Evolutionary conservation across 495 filamentous ascomycete genomes (phyloP), one percentile per base, ranked within the genome.

Genomic region (Daldinia vernicosa): DNA sequence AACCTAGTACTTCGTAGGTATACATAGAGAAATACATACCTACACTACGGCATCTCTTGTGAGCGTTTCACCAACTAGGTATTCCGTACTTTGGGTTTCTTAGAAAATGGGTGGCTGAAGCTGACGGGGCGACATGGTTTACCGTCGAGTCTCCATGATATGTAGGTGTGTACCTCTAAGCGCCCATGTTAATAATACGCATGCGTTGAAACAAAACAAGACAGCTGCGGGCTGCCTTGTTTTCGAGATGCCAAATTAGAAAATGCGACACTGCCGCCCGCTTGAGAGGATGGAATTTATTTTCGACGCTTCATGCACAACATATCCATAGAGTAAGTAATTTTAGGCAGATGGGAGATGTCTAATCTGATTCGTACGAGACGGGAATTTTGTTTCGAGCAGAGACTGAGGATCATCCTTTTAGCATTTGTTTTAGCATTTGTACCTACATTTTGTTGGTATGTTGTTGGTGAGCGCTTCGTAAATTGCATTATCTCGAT

Each of bases 361-460:
- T 45, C 32, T 55, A 51, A 50, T 43, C 33, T 63, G 70, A 69
- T 65, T 71, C 63, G 69, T 60, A 63, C 63, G 47, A 71, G 63
- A 67, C 69, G 69, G 63, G 59, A 63, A 60, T 63, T 67, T 71
- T 59, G 58, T 71, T 71, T 71, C 68, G 68, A 66, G 39, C 28
- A 61, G 62, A 70, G 47, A 66, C 50, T 40, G 33, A 28, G n/a
- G 22, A 24, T 40, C 37, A 43, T 39, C 47, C 28, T 50, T 60
- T 50, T 45, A 35, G 35, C 55, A 39, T 37, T 47, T 33, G 43
- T 50, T 60, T 50, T 45, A 35, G 35, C 55, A 39, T 37, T 47
- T 33, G 43, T n/a, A n/a, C n/a, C n/a, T n/a, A n/a, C n/a, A n/a
- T n/a, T n/a, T n/a, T n/a, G n/a, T n/a, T n/a, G n/a, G n/a, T 43